These are phyloP conservation scores for Casaregolazyma lundiana DNA, from an alignment of 1,139 yeast genomes.

Conservation along the genomic window DNA sequence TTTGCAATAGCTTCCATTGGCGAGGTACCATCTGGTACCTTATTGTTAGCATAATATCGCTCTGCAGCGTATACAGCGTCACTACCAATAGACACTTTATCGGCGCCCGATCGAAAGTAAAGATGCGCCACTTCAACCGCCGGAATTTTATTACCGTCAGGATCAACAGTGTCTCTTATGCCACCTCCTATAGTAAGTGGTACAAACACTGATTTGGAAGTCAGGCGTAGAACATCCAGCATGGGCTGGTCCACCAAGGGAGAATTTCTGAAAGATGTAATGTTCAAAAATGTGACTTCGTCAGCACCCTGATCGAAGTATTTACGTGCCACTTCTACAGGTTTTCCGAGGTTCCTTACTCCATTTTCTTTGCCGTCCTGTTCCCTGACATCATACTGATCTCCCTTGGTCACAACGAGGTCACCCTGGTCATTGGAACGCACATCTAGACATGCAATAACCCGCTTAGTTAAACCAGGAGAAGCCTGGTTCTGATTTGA, in stretches of 20 bases:
- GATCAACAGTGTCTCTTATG: constrained; percentile 82
- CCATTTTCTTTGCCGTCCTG: constrained; percentile 42
- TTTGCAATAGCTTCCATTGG: constrained; percentile 90
- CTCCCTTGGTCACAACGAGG: constrained; percentile 95
- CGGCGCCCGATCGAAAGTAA: constrained; percentile 95
- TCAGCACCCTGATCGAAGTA: constrained; percentile 95
- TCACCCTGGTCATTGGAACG: constrained; percentile 92
- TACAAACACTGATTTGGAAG: constrained; percentile 89
- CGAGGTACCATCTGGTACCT: constrained; percentile 59
- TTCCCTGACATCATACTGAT: constrained; percentile 94
- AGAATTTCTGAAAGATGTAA: constrained; percentile 90
- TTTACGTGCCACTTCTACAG: constrained; percentile 85
- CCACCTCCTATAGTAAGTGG: constrained; percentile 99
- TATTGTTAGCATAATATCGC: constrained; percentile 57
- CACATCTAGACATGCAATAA: constrained; percentile 96
- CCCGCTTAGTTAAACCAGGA: constrained; percentile 73
- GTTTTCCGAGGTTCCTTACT: constrained; percentile 91
- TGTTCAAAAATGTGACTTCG: constrained; percentile 88
- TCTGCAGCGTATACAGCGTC: constrained; percentile 94
- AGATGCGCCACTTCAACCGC: constrained; percentile 87
- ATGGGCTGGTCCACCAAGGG: constrained; percentile 91
- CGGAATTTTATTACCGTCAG: constrained; percentile 62
- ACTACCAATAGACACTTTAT: constrained; percentile 94
- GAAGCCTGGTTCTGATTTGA: constrained; percentile 6
- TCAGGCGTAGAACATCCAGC: constrained; percentile 76